Percentiles rank a stretch among this genome's conserved stretches.
Evolutionary conservation across 176 grass and related monocot genomes (phyloP).

Genomic region (Musa beccarii): DNA sequence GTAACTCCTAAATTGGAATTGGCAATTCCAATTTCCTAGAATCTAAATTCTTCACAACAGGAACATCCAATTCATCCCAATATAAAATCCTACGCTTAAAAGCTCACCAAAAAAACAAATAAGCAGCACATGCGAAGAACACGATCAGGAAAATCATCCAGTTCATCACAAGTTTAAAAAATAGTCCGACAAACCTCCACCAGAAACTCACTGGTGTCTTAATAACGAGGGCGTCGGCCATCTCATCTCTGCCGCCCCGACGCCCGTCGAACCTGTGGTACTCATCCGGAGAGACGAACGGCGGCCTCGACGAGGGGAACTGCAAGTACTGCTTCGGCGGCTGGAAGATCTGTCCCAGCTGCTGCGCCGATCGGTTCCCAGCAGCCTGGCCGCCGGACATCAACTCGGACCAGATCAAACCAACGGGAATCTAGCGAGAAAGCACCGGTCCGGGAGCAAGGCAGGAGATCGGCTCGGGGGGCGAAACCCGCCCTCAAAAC

Average conservation of each 20-base stretch:
- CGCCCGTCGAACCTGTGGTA: conserved; percentile 40
- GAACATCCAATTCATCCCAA: background rate
- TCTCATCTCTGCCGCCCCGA: conserved; percentile 20
- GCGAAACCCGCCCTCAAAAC: background rate
- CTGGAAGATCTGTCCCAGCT: conserved; percentile 44
- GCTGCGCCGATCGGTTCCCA: conserved; percentile 20
- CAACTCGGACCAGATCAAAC: background rate
- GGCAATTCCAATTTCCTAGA: background rate
- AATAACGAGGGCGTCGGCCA: conserved; percentile 47
- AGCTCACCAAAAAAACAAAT: background rate
- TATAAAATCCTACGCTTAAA: background rate
- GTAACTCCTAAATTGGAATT: too few relatives aligned
- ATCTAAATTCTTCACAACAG: background rate
- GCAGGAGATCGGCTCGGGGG: background rate
- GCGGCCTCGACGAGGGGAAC: conserved; percentile 8
- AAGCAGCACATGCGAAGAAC: background rate
- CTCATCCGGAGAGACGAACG: conserved; percentile 31
- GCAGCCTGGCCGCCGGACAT: conserved; percentile 44
- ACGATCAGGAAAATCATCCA: conserved; percentile 1
- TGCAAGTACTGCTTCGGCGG: conserved; percentile 31
- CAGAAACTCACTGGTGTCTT: conserved; percentile 55
- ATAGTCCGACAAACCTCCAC: conserved; percentile 1
- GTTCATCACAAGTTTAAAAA: conserved; percentile 16
- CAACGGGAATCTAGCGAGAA: background rate
- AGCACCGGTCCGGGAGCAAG: background rate